Evolutionary conservation across 2,329 filamentous ascomycete species (phyloP), one percentile per base, ranked within the genome.

Genomic region (Calonectria leucothoes): DNA sequence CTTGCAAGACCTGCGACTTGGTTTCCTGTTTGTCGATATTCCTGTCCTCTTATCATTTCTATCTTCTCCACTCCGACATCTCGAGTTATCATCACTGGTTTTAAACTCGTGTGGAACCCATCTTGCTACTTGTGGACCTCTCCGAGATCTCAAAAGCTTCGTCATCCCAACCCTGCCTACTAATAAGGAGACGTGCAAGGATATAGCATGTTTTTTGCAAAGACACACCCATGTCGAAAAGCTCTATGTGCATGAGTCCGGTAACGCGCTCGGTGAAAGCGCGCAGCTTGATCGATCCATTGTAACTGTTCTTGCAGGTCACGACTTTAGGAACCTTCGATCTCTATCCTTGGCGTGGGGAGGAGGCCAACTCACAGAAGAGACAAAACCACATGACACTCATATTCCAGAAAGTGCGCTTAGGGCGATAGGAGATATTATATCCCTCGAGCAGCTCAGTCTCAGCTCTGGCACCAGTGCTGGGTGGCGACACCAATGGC

Each of bases 261-360:
- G n/a, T n/a, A n/a, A 37, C 2, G 25, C 15, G 4, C 25, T 15
- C 4, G 3, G 11, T 7, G 25, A 25, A 1, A 14, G 0, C 1
- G 42, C 25, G 7, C 51, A 65, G 33, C 59, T 78, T 25, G 52
- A 78, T 27, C 33, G 48, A 17, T 12, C 14, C 8, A 68, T 78
- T 45, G 66, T 78, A 3, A 75, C 74, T 0, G 14, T 45, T 2
- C 75, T 78, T 35, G n/a, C 2, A 12, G 14, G 29, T 31, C 2
- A 8, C 2, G 42, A 29, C 0, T 75, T 74, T 12, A 55, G 45
- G 5, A 70, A 74, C 7, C 68, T 78, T 23, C 25, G 27, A 12
- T 76, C 59, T 15, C 25, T 78, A 20, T 71, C 63, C 23, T 27
- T 76, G 25, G 66, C 45, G 35, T 75, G 74, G 72, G 74, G 70